These are phyloP conservation scores for Tausonia pullulans DNA, from an alignment of 1,284 basidiomycete genomes.

Conservation along the genomic window DNA sequence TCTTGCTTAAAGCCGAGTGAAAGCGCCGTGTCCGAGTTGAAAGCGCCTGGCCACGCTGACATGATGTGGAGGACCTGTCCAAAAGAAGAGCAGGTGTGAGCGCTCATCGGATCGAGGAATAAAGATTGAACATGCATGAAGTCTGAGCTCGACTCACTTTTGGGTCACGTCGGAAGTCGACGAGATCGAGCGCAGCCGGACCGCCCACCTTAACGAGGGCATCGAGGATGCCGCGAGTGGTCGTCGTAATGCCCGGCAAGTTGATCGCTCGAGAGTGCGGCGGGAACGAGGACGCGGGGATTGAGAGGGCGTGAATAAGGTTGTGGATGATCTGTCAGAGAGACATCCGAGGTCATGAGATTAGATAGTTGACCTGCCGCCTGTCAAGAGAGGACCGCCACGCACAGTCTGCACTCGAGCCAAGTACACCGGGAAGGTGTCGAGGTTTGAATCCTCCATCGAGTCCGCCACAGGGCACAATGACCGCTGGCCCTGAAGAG, in stretches of 20 bases:
- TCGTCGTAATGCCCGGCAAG: not conserved
- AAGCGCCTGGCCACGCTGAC: slow-evolving; percentile 31
- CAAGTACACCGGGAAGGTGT: slow-evolving; percentile 17
- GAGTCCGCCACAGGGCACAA: slow-evolving; percentile 43
- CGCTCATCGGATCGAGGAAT: no score
- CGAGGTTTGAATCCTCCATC: slow-evolving; percentile 30
- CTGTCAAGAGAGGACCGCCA: not conserved
- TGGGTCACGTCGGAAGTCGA: not conserved
- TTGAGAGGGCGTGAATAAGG: not conserved
- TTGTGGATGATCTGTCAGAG: slow-evolving; percentile 33
- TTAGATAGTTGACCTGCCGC: no score
- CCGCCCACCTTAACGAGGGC: not conserved
- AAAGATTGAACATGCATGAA: no score
- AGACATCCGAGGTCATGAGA: not conserved
- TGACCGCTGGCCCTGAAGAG: slow-evolving; percentile 43
- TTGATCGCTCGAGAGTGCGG: not conserved
- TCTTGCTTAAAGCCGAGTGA: not conserved
- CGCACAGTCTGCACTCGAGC: not conserved
- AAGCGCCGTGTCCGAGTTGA: slow-evolving; percentile 11
- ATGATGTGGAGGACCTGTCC: slow-evolving; percentile 26
- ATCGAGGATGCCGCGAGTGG: not conserved
- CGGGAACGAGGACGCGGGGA: not conserved
- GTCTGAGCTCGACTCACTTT: no score
- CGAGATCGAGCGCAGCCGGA: not conserved
- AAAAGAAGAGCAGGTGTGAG: no score